phyloP scores from a whole-genome alignment of 768 basidiomycete genomes.

The Mycena polygramma region DNA sequence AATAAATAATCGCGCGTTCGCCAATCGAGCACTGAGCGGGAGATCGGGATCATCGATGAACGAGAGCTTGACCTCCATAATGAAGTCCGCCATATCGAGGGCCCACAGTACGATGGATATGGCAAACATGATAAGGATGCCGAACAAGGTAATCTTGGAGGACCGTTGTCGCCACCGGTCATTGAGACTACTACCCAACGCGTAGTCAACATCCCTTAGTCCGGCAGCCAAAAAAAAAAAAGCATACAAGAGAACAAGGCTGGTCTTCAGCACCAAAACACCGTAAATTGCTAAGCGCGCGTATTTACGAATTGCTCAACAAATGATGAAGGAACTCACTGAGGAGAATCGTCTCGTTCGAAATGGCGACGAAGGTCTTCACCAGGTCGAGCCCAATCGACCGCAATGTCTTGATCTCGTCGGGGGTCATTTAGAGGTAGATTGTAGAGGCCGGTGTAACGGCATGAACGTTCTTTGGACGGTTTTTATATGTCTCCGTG shows the following conservation, averaged over 20 bases:
- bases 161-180: neutral
- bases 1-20: conserved; percentile 10
- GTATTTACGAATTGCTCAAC: neutral
- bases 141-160: neutral
- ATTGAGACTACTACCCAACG: neutral
- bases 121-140: conserved; percentile 31
- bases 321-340: neutral
- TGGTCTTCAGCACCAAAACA: conserved; percentile 16
- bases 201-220: neutral
- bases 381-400: conserved; percentile 18
- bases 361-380: conserved; percentile 15
- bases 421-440: conserved; percentile 23
- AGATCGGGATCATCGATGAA: conserved; percentile 21
- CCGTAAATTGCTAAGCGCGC: conserved; percentile 15
- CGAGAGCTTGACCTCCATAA: conserved; percentile 32
- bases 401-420: conserved; percentile 15
- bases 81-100: conserved; percentile 38
- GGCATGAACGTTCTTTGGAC: no score
- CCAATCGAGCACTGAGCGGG: neutral
- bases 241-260: conserved; percentile 6
- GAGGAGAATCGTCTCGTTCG: conserved; percentile 25
- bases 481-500: neutral
- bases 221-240: neutral
- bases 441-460: neutral
- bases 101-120: conserved; percentile 35